Percentiles rank a stretch among this genome's conserved stretches.
Conservation (phyloP, 148 eudicot genomes). For the Polygonum maritimum region DNA sequence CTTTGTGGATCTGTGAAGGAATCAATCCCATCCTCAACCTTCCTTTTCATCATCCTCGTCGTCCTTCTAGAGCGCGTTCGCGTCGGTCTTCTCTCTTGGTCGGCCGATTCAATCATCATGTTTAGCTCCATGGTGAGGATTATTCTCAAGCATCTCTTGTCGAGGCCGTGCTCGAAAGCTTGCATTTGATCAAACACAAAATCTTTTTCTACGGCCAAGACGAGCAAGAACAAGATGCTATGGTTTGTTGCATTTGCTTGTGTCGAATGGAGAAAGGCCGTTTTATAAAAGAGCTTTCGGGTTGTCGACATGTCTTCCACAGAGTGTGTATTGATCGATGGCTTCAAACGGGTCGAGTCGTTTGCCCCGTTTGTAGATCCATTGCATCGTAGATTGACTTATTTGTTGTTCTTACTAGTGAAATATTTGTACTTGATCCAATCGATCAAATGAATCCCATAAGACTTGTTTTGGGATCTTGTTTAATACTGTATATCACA, state of each 20-base stretch:
- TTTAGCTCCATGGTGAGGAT: neutral
- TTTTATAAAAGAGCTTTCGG: neutral
- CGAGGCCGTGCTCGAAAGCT: neutral
- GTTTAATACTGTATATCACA: no score
- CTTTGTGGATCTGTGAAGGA: neutral
- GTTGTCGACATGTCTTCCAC: constrained; percentile 1
- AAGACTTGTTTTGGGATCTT: no score
- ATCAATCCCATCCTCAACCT: neutral
- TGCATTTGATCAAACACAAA: neutral
- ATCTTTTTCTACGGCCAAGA: neutral
- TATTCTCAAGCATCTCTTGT: neutral
- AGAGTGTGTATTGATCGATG: neutral
- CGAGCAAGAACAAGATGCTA: neutral
- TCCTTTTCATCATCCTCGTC: neutral
- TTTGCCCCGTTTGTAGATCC: neutral
- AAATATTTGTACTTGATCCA: no score
- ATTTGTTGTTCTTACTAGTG: no score
- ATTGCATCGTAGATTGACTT: neutral
- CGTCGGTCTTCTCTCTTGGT: neutral
- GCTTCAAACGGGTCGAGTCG: neutral
- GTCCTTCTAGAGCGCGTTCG: neutral
- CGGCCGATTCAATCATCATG: neutral
- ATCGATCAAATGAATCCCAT: no score
- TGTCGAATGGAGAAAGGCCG: neutral
- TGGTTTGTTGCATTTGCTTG: neutral